Evolutionary conservation across 83 land plant genomes (phyloP).

Genomic region (Isoetes engelmannii): DNA sequence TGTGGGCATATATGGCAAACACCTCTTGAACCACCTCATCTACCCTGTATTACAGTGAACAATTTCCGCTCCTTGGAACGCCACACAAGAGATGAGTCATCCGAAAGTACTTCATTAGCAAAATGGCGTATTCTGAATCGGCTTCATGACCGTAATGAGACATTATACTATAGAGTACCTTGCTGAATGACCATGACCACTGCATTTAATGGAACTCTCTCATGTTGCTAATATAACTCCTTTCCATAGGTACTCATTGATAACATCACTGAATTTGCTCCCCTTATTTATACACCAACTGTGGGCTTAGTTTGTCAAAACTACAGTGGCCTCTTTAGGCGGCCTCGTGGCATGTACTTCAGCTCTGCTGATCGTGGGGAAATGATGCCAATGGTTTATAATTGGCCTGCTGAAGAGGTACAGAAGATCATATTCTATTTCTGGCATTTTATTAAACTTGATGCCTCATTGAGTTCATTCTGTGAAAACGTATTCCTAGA

Average conservation of each 20-base stretch:
- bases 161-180: slow-evolving; percentile 71
- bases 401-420: slow-evolving; percentile 88
- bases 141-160: slow-evolving; percentile 91
- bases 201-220: background rate
- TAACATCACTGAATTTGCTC: slow-evolving; percentile 79
- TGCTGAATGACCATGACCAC: background rate
- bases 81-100: slow-evolving; percentile 58
- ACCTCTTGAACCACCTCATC: background rate
- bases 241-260: slow-evolving; percentile 67
- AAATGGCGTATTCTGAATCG: slow-evolving; percentile 92
- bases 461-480: background rate
- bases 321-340: slow-evolving; percentile 77
- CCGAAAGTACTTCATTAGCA: slow-evolving; percentile 49
- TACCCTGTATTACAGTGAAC: slow-evolving; percentile 44
- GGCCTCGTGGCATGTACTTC: slow-evolving; percentile 97
- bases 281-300: slow-evolving; percentile 90
- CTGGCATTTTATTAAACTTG: slow-evolving; percentile 4
- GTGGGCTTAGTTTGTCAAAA: slow-evolving; percentile 91
- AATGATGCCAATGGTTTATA: slow-evolving; percentile 87
- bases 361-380: slow-evolving; percentile 87
- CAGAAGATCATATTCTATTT: background rate
- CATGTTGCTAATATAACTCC: background rate
- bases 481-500: background rate
- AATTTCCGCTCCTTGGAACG: slow-evolving; percentile 71
- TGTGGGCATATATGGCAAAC: background rate